Evolutionary conservation across 345 rosid species (phyloP).

Genomic region (Gossypium sturtianum): DNA sequence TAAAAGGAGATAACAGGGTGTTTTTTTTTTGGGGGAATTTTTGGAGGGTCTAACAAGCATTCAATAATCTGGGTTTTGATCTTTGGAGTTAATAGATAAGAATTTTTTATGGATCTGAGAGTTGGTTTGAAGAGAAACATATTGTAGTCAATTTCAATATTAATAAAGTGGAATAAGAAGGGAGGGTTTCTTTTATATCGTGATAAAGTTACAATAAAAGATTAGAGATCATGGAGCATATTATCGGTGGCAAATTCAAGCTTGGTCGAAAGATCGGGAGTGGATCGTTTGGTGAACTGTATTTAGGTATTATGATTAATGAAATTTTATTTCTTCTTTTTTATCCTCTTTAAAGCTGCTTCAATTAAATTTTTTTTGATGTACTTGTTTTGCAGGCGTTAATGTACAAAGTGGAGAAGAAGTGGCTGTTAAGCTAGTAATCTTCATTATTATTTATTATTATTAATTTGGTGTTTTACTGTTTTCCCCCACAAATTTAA

Average conservation of each 20-base stretch:
- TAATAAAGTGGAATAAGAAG: background rate
- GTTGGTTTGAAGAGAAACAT: conserved; percentile 14
- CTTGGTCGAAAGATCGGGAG: conserved; percentile 96
- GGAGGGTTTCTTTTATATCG: background rate
- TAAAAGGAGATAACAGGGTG: background rate
- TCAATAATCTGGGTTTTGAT: conserved; percentile 11
- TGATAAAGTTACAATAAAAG: background rate
- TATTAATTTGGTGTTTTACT: background rate
- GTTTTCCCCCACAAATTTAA: background rate
- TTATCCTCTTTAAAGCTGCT: background rate
- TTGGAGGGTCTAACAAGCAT: background rate
- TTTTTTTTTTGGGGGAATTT: background rate
- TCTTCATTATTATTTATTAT: background rate
- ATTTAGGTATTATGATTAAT: conserved; percentile 45
- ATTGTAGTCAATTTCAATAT: conserved; percentile 19
- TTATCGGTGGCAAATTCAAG: conserved; percentile 79
- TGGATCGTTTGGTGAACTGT: conserved; percentile 93
- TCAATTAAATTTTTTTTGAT: background rate
- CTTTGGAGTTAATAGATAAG: conserved; percentile 4
- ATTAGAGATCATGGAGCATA: conserved; percentile 46
- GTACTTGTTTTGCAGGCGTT: conserved; percentile 32
- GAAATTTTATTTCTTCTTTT: background rate
- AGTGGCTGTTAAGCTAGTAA: conserved; percentile 72
- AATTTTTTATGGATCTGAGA: conserved; percentile 25
- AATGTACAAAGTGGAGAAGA: conserved; percentile 75